Conservation (phyloP, 2,329 filamentous ascomycete species). For the Cercospora berteroae region DNA sequence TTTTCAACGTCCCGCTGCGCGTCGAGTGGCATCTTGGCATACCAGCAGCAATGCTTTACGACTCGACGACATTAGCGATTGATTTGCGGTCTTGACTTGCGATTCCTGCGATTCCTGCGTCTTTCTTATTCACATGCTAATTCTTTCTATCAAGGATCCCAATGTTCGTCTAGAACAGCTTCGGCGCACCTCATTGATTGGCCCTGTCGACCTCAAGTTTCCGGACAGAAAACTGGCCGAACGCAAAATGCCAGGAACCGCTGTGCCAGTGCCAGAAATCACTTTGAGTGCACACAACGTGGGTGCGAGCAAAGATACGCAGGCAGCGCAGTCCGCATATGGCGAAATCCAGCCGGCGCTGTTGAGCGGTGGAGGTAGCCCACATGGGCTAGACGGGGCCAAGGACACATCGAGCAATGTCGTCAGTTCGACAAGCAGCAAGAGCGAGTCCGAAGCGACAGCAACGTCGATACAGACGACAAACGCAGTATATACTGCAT, state of each 20-base stretch:
- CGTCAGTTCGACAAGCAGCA: not conserved
- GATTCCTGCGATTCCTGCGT: not conserved
- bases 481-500: not conserved
- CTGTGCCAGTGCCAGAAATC: constrained; percentile 29
- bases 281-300: constrained; percentile 16
- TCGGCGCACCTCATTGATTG: constrained; percentile 45
- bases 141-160: constrained; percentile 43
- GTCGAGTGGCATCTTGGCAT: not conserved
- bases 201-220: constrained; percentile 33
- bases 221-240: constrained; percentile 30
- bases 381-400: constrained; percentile 13
- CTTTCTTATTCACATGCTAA: constrained; percentile 18
- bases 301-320: constrained; percentile 6
- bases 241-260: constrained; percentile 36
- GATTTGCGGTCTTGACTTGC: not conserved
- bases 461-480: constrained; percentile 15
- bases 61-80: not conserved
- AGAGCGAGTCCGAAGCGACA: constrained; percentile 16
- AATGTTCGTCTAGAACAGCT: constrained; percentile 48
- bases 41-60: not conserved
- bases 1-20: not conserved
- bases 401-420: constrained; percentile 5
- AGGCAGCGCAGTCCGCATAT: not conserved
- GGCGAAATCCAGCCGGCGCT: not conserved
- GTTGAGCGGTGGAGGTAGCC: constrained; percentile 16